Evolutionary conservation across 257 asterid genomes (phyloP), one percentile per base, ranked within the genome.

Genomic region (Solanum habrochaites): DNA sequence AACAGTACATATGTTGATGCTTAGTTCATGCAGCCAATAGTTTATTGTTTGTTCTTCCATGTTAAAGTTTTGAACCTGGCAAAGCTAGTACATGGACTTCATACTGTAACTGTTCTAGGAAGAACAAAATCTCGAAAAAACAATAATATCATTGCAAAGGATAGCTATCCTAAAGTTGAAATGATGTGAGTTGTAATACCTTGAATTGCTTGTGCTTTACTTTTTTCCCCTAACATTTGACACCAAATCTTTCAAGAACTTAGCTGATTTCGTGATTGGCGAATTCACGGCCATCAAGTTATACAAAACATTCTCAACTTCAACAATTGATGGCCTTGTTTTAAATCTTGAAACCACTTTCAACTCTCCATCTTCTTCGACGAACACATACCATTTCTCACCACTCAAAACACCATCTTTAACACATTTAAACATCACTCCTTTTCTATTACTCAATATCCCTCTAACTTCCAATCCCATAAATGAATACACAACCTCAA

Each of bases 381-480:
- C 98, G 27, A 95, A 88, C 72, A 94, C 94, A 86, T 86, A 85
- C 99, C 99, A 97, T 91, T 31, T 94, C 90, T 95, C 98, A 23
- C 97, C 96, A 88, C 98, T 95, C 91, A 92, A 88, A 88, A 94
- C 93, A 74, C 99, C 98, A 91, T 93, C 92, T 77, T 84, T 92
- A 31, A 90, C 98, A 89, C 93, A 93, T 91, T 91, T 97, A 52
- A 96, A 94, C 67, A 96, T 86, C 89, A 93, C 94, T 35, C 98
- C 98, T 89, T 94, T 96, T 91, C 95, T 93, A 90, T 90, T 93
- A 40, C 93, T 91, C 77, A 91, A 89, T 69, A 95, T 87, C 86
- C 98, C 98, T 90, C 93, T 92, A 47, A 95, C 98, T 86, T 95
- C 98, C 93, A 96, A 92, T 11, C 99, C 99, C 90, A 91, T 91